Conservation (phyloP, 176 grass and related monocot species). For the Saccharum officinarum region DNA sequence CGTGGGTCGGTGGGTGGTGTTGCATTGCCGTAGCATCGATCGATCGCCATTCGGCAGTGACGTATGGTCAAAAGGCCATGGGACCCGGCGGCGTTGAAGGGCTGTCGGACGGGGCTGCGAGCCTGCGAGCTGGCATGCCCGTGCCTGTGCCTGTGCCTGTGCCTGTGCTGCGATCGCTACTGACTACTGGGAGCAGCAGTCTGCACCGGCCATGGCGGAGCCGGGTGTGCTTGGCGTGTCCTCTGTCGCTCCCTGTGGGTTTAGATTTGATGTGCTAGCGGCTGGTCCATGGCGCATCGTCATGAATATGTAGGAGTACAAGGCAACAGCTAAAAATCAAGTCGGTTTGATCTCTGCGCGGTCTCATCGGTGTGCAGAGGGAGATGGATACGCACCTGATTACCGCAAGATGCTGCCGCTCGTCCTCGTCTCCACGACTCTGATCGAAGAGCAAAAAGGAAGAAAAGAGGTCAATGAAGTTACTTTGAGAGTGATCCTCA, state of each 20-base stretch:
- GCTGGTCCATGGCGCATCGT: not conserved
- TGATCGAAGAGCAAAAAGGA: constrained; percentile 18
- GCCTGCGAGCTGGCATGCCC: constrained; percentile 17
- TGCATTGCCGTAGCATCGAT: not conserved
- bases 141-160: not conserved
- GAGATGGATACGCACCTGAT: constrained; percentile 35
- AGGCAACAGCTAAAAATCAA: not conserved
- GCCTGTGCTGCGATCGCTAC: not conserved
- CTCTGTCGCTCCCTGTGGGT: not conserved
- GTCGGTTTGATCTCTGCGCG: not conserved
- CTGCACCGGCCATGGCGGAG: constrained; percentile 27
- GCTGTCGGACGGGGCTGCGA: not conserved
- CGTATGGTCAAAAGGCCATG: constrained; percentile 37
- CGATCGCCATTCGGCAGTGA: not conserved
- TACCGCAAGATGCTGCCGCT: not conserved
- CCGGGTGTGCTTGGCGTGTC: not conserved
- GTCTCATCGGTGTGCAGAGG: not conserved
- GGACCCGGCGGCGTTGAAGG: constrained; percentile 4
- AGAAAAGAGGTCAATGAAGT: not conserved
- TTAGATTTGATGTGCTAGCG: not conserved
- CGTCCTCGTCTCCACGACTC: constrained; percentile 20
- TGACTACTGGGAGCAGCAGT: not conserved
- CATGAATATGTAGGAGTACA: not conserved
- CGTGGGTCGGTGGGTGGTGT: not conserved
- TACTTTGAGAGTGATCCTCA: not conserved